Evolutionary conservation across 768 basidiomycete species (phyloP), one percentile per base, ranked within the genome.

Genomic region (Suillus occidentalis): DNA sequence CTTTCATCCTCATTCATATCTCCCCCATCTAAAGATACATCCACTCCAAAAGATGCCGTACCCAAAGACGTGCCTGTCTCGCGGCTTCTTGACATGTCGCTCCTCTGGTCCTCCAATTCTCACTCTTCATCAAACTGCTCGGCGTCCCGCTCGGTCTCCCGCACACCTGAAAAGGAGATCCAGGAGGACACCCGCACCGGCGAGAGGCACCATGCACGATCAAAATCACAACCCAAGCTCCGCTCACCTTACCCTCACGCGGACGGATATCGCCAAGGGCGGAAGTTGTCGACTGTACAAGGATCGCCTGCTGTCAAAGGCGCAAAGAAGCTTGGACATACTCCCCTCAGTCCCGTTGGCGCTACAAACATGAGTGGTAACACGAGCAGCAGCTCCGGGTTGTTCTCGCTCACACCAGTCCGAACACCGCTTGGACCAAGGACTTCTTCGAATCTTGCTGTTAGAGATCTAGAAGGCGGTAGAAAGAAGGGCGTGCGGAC

Each of bases 221-320:
- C 79, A 6, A 68, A 63, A 58, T 81, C 79, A 3, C 80, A 81
- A 61, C 77, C 80, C 3, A 80, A 73, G 68, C 63, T 78, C 31
- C 66, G 63, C 3, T 22, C 62, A n/a, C 63, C 69, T 4, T 43
- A 63, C 31, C 67, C 47, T 37, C 58, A 66, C 8, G 31, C 18
- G 28, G 37, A 42, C 12, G 65, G 47, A 42, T 69, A 57, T 45
- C 31, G 49, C 12, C 53, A 55, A 34, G 67, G 68, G 13, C 70
- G 75, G 67, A 70, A 72, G 52, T 47, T 77, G 39, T 75, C 74
- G 0, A 77, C 70, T 4, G 74, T 75, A 25, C 74, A 76, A 45
- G 74, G 65, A 36, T 75, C 76, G 16, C 76, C 74, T 10, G 28
- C 72, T 6, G 66, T 72, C 10, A 70, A 65, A 42, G 20, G 66